These are phyloP conservation scores for Lodderomyces margitis DNA, from an alignment of 1,139 yeast genomes.

Conservation along the genomic window DNA sequence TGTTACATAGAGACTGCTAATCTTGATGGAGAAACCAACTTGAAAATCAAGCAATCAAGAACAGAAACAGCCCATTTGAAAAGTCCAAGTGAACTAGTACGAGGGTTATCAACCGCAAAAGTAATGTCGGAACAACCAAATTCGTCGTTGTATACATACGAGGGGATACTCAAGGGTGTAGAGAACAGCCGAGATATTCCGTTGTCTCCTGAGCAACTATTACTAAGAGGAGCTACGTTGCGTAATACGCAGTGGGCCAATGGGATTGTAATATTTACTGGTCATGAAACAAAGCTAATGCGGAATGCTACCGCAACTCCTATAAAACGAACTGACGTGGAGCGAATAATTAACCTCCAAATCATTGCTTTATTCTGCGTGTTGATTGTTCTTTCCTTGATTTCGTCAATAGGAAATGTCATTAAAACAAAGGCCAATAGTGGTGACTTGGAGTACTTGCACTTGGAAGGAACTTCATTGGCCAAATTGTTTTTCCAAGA, in stretches of 20 bases:
- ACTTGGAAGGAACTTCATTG: slow-evolving; percentile 66
- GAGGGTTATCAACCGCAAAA: slow-evolving; percentile 33
- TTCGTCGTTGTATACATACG: slow-evolving; percentile 90
- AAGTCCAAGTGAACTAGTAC: slow-evolving; percentile 59
- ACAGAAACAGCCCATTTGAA: slow-evolving; percentile 75
- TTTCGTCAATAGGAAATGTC: slow-evolving; percentile 87
- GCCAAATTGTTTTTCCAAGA: slow-evolving; percentile 79
- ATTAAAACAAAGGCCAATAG: slow-evolving; percentile 61
- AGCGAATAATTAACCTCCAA: slow-evolving; percentile 89
- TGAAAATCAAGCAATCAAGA: slow-evolving; percentile 88
- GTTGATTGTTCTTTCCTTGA: slow-evolving; percentile 67
- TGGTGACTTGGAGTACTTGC: slow-evolving; percentile 57
- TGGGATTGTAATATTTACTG: slow-evolving; percentile 92
- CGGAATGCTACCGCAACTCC: slow-evolving; percentile 99
- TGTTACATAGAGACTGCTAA: slow-evolving; percentile 98
- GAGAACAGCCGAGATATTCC: slow-evolving; percentile 45
- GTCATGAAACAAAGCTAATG: slow-evolving; percentile 97
- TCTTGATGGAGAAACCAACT: slow-evolving; percentile 95
- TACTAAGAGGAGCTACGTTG: slow-evolving; percentile 91
- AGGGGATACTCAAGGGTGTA: slow-evolving; percentile 70
- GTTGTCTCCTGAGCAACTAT: slow-evolving; percentile 83
- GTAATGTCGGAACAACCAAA: slow-evolving; percentile 90
- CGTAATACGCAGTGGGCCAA: slow-evolving; percentile 95
- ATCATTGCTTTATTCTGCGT: slow-evolving; percentile 84
- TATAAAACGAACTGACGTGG: slow-evolving; percentile 94